Conservation (phyloP, 495 filamentous ascomycete species). For the Neurospora sp. region DNA sequence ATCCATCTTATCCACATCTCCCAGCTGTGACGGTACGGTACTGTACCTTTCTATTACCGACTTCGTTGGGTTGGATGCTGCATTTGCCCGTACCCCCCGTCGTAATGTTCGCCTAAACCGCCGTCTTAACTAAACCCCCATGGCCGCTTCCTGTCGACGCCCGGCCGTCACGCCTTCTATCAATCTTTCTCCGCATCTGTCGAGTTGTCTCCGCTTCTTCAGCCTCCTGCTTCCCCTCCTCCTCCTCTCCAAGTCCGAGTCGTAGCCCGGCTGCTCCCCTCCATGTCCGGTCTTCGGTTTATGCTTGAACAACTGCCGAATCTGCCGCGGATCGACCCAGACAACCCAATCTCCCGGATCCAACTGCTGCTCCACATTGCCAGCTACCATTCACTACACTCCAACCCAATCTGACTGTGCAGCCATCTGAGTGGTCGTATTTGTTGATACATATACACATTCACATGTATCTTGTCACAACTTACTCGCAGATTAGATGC, state of each 20-base stretch:
- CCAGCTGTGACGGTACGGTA: background rate
- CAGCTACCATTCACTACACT: background rate
- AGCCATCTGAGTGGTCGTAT: background rate
- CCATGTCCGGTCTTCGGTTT: background rate
- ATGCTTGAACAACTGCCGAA: background rate
- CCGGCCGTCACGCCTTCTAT: background rate
- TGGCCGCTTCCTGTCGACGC: background rate
- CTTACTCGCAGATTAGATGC: background rate
- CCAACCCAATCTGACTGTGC: background rate
- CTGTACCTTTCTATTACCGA: background rate
- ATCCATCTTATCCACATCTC: background rate
- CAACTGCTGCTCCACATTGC: background rate
- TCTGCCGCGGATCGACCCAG: background rate
- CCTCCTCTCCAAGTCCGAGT: background rate
- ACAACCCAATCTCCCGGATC: background rate
- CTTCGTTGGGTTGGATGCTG: background rate
- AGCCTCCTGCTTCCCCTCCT: background rate
- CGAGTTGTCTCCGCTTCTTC: background rate
- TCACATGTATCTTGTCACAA: background rate
- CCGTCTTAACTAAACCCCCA: background rate
- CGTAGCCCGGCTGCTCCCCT: background rate
- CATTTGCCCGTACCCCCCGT: background rate
- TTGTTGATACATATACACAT: background rate
- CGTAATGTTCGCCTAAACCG: background rate
- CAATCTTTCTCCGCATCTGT: background rate